These are phyloP conservation scores for Berkeleyomyces basicola DNA, from an alignment of 2,329 filamentous ascomycete genomes.

Conservation along the genomic window DNA sequence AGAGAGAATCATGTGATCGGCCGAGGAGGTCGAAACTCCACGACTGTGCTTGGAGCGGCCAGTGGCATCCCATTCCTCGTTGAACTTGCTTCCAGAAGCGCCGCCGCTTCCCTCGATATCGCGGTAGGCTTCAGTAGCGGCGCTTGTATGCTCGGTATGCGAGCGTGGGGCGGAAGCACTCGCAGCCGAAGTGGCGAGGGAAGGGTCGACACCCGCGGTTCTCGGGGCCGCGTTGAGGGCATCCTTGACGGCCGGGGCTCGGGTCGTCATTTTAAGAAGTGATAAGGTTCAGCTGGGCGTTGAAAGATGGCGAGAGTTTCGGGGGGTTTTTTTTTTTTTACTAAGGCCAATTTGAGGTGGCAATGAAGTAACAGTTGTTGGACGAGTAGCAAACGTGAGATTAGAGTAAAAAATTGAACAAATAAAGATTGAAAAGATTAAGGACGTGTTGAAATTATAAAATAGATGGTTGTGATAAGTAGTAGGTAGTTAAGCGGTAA, in stretches of 20 bases:
- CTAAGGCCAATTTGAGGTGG: neutral
- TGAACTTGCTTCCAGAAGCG: slow-evolving; percentile 1
- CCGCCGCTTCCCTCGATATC: slow-evolving; percentile 1
- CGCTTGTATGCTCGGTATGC: slow-evolving; percentile 1
- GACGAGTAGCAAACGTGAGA: neutral
- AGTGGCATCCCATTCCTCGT: neutral
- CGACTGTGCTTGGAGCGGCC: slow-evolving; percentile 7
- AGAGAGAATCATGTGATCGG: slow-evolving; percentile 12
- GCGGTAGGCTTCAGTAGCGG: slow-evolving; percentile 3
- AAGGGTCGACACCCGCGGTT: neutral
- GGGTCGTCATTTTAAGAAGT: neutral
- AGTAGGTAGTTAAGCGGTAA: neutral
- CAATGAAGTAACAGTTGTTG: neutral
- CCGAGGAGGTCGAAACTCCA: slow-evolving; percentile 8
- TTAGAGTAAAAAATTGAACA: neutral
- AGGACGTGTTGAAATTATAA: neutral
- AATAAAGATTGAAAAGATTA: neutral
- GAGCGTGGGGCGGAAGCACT: neutral
- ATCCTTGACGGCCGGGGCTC: slow-evolving; percentile 4
- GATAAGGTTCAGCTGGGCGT: neutral
- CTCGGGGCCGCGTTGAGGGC: neutral
- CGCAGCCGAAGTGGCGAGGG: neutral
- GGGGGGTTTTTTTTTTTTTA: neutral
- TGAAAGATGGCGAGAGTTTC: neutral
- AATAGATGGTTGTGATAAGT: neutral